These are phyloP conservation scores for Earliella scabrosa DNA, from an alignment of 1,284 basidiomycete species.

Conservation along the genomic window DNA sequence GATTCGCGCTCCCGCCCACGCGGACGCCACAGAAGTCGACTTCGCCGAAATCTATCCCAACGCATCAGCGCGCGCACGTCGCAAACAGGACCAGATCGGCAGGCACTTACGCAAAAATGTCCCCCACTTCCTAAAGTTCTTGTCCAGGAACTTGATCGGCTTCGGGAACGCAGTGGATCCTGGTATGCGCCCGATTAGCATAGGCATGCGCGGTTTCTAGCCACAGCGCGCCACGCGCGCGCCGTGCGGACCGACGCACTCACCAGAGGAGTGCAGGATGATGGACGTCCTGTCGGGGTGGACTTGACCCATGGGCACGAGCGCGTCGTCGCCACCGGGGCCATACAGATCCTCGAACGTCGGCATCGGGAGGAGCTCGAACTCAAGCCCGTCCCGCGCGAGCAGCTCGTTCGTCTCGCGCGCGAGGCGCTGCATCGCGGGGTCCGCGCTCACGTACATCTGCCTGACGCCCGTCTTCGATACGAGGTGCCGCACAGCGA, in stretches of 20 bases:
- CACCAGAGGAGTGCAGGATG: constrained; percentile 24
- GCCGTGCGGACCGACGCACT: not conserved
- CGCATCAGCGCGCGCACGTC: not conserved
- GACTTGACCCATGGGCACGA: constrained; percentile 21
- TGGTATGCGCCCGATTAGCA: not conserved
- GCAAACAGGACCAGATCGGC: not conserved
- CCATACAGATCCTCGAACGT: constrained; percentile 27
- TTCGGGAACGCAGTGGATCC: constrained; percentile 3
- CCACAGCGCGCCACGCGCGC: not conserved
- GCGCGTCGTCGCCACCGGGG: constrained; percentile 9
- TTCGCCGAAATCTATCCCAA: not conserved
- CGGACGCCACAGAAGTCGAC: too few relatives aligned
- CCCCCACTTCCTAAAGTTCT: too few relatives aligned
- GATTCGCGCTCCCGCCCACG: too few relatives aligned
- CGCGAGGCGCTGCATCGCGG: constrained; percentile 21
- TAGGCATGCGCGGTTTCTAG: not conserved
- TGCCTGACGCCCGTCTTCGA: constrained; percentile 29
- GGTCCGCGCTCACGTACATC: constrained; percentile 33
- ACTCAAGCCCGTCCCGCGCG: constrained; percentile 6
- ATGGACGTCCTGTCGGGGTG: constrained; percentile 4
- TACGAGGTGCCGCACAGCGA: constrained; percentile 42
- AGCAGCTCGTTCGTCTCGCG: constrained; percentile 14
- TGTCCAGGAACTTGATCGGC: too few relatives aligned
- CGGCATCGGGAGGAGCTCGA: constrained; percentile 25
- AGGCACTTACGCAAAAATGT: too few relatives aligned